phyloP scores from a whole-genome alignment of 306 rosid species.

The Spatholobus suberectus region DNA sequence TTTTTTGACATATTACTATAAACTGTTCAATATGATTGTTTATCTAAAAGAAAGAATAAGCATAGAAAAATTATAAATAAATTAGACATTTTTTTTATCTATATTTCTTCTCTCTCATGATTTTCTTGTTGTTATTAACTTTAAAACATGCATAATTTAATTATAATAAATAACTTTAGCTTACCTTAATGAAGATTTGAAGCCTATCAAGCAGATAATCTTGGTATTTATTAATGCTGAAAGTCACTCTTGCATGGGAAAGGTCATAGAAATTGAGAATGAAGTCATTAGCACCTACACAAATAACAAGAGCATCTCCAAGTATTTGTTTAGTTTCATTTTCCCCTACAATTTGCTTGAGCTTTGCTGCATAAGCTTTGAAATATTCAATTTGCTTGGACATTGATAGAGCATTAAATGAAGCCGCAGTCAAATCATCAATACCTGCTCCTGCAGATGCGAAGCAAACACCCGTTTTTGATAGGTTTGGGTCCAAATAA shows the following conservation, averaged over 20 bases:
- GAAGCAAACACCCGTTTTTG: constrained; percentile 63
- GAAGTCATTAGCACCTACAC: constrained; percentile 69
- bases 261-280: constrained; percentile 48
- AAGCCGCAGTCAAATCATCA: constrained; percentile 52
- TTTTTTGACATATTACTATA: too few relatives aligned
- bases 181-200: constrained; percentile 53
- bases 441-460: constrained; percentile 56
- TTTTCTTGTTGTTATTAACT: not conserved
- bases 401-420: constrained; percentile 44
- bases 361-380: constrained; percentile 49
- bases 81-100: not conserved
- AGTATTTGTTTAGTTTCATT: constrained; percentile 44
- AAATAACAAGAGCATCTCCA: constrained; percentile 44
- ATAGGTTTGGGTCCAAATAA: constrained; percentile 49
- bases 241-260: constrained; percentile 43
- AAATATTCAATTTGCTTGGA: constrained; percentile 54
- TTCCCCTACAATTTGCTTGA: constrained; percentile 48
- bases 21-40: not conserved
- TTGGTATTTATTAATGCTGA: constrained; percentile 52
- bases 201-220: constrained; percentile 56
- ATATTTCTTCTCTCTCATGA: not conserved
- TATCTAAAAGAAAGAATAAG: not conserved
- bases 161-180: not conserved
- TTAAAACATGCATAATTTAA: not conserved
- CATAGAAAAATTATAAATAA: not conserved